Evolutionary conservation across 768 basidiomycete species (phyloP), one percentile per base, ranked within the genome.

Genomic region (Leccinellum albellum): DNA sequence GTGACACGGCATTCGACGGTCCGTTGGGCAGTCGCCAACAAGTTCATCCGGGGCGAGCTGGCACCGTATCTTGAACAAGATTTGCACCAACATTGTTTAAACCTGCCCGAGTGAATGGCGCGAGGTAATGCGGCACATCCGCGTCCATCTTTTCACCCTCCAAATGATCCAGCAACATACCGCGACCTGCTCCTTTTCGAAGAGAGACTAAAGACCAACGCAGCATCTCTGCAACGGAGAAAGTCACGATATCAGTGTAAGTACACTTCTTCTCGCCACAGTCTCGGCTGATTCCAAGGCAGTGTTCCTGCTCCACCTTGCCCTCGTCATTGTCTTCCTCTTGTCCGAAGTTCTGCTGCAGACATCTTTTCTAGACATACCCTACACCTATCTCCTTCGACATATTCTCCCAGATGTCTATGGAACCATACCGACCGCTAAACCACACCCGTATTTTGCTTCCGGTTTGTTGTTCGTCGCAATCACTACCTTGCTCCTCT

Each of bases 141-240:
- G 47, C 70, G 67, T 40, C 64, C 68, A 33, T 73, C 79, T 1
- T 86, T 78, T 66, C 69, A 79, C 60, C 90, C 92, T 0, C 75
- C 86, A 35, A 84, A 84, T 65, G 94, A 95, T 70, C 78, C 79
- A 51, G 79, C 87, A 13, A 94, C 94, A 2, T 92, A 89, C 71
- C 78, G 89, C 46, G 96, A 99, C 70, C 76, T 99, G 14, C 80
- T 98, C 23, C 76, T 93, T 46, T 98, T 98, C 58, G 96, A 99
- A 74, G 95, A 98, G 69, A 82, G 96, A n/a, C 83, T 99, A 57
- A 97, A 97, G 76, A 88, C 89, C 20, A 98, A 89, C 67, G 93
- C 92, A 6, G 82, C 87, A n/a, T 82, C 79, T 58, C 77, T 95
- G 15, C 87, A 89, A 64, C 80, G 82, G 28, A 78, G 92, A 55